Evolutionary conservation across 148 eudicot species (phyloP).

Genomic region (Chenopodium berlandieri): DNA sequence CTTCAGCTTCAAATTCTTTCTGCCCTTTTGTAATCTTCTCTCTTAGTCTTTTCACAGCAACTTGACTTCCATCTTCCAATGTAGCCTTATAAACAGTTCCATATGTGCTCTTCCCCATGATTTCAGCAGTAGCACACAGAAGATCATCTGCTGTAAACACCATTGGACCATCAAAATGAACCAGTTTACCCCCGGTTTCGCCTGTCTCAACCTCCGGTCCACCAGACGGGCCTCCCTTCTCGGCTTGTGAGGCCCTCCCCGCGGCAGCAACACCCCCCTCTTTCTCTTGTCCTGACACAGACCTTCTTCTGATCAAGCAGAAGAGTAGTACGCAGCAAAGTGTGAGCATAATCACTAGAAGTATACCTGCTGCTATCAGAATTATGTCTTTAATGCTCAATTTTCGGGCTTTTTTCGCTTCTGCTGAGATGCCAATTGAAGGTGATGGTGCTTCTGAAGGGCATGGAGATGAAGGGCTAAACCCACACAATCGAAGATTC

Average conservation of each 20-base stretch:
- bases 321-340: conserved; percentile 65
- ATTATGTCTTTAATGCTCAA: conserved; percentile 60
- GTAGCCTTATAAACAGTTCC: conserved; percentile 92
- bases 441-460: conserved; percentile 44
- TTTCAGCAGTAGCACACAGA: conserved; percentile 89
- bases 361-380: conserved; percentile 67
- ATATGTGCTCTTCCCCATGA: conserved; percentile 90
- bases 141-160: conserved; percentile 87
- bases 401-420: conserved; percentile 28
- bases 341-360: conserved; percentile 49
- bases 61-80: conserved; percentile 78
- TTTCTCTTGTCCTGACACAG: conserved; percentile 32
- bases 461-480: conserved; percentile 49
- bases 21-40: conserved; percentile 73
- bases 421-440: conserved; percentile 1
- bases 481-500: conserved; percentile 75
- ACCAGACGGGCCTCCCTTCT: conserved; percentile 47
- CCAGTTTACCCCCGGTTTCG: conserved; percentile 77
- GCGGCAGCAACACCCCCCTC: conserved; percentile 21
- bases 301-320: conserved; percentile 58
- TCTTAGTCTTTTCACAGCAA: conserved; percentile 80
- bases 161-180: conserved; percentile 79
- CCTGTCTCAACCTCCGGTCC: conserved; percentile 48
- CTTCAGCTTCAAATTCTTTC: conserved; percentile 81
- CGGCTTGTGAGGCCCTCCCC: conserved; percentile 34